Evolutionary conservation across 176 grass and related monocot genomes (phyloP), one percentile per base, ranked within the genome.

Genomic region (Musa acuminata): DNA sequence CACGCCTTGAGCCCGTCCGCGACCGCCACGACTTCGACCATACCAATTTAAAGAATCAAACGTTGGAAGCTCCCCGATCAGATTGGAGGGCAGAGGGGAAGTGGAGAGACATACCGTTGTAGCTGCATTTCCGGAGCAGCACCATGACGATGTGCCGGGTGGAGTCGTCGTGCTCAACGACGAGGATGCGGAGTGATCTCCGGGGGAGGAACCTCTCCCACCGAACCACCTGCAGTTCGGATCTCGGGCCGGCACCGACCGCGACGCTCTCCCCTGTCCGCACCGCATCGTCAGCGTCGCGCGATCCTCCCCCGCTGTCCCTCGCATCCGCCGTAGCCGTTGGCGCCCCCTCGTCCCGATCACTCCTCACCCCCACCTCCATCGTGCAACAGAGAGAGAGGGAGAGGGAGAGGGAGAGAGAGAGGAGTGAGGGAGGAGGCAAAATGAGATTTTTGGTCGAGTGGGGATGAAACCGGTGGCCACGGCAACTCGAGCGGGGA

Each of bases 91-190:
- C 35, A 43, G 35, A 6, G 35, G 35, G 35, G 35, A 43, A 43
- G 35, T 43, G 35, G 35, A 43, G 35, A 6, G 49, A 12, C 76
- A 78, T 76, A 99, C 95, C 95, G 81, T 87, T 88, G 78, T 99
- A 99, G 1, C 86, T 86, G 86, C 88, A 94, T 87, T 99, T 99
- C 23, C 95, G 90, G 80, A 99, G 90, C 25, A 99, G 95, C 53
- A 90, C 90, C 69, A 86, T 85, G 78, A 99, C 90, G 72, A 99
- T 84, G 76, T 99, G 95, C 73, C 90, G 84, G 0, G 95, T 99
- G 80, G 88, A 91, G 83, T 91, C 86, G 79, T 94, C 95, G 72
- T 94, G 88, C 90, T 99, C 95, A 65, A 99, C 90, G 69, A 99
- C 85, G 73, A 99, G 90, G 12, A 99, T 86, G 49, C 84, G 87